phyloP scores from a whole-genome alignment of 2,329 filamentous ascomycete species.

The Bipolaris oryzae region DNA sequence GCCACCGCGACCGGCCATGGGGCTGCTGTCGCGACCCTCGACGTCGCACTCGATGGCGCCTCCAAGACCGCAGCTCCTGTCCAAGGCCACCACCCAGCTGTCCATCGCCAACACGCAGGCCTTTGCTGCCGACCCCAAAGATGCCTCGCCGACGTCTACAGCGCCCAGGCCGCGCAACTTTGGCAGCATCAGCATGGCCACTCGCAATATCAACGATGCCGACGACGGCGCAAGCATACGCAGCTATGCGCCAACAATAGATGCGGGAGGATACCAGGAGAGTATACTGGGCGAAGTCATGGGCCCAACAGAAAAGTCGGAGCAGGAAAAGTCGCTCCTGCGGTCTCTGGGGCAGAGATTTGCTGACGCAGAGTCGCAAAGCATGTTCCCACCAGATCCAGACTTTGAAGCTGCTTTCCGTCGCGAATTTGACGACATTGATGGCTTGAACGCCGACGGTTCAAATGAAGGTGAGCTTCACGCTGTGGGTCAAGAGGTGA shows the following conservation, averaged over 20 bases:
- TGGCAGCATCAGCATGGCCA: slow-evolving; percentile 47
- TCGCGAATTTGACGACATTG: slow-evolving; percentile 78
- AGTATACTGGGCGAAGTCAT: slow-evolving; percentile 79
- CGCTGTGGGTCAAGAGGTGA: slow-evolving; percentile 20
- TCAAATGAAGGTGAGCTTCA: slow-evolving; percentile 65
- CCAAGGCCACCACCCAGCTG: slow-evolving; percentile 81
- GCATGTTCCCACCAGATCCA: slow-evolving; percentile 53
- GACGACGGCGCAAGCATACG: slow-evolving; percentile 70
- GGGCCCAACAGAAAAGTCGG: slow-evolving; percentile 64
- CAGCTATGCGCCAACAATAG: slow-evolving; percentile 69
- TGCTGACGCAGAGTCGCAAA: slow-evolving; percentile 61
- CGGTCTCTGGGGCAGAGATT: slow-evolving; percentile 67
- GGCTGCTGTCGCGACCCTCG: slow-evolving; percentile 43
- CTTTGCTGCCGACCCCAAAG: slow-evolving; percentile 62
- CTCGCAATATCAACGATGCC: slow-evolving; percentile 59
- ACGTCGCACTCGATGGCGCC: slow-evolving; percentile 53
- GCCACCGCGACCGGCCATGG: slow-evolving; percentile 58
- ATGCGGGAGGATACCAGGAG: slow-evolving; percentile 72
- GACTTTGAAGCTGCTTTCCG: slow-evolving; percentile 69
- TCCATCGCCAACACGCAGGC: slow-evolving; percentile 79
- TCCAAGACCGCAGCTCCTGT: slow-evolving; percentile 53
- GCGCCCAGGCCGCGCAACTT: slow-evolving; percentile 49
- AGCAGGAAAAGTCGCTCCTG: slow-evolving; percentile 70
- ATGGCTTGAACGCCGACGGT: slow-evolving; percentile 60
- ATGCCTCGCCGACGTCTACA: slow-evolving; percentile 34